Evolutionary conservation across 1,139 yeast species (phyloP).

Genomic region (Eremothecium cymbalariae): DNA sequence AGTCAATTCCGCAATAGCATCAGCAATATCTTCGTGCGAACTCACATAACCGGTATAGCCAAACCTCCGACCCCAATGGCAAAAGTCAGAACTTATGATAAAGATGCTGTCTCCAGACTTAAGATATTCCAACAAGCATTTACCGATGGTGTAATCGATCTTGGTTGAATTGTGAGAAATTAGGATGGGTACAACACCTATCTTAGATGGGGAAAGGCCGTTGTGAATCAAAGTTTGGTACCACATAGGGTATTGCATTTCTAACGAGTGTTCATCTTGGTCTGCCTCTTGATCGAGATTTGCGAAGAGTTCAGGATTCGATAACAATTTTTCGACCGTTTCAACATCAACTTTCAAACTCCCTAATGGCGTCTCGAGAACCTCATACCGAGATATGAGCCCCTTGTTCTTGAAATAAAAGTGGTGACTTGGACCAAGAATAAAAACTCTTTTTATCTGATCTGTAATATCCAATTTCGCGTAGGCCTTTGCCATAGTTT

Average conservation of each 20-base stretch:
- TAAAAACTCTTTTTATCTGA: constrained; percentile 51
- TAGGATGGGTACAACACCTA: constrained; percentile 69
- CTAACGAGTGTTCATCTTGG: constrained; percentile 85
- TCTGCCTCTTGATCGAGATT: constrained; percentile 57
- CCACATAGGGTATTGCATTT: constrained; percentile 75
- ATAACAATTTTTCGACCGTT: constrained; percentile 34
- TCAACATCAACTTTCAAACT: constrained; percentile 54
- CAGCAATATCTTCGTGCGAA: constrained; percentile 21
- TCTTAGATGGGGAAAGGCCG: constrained; percentile 34
- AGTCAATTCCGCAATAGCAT: constrained; percentile 21
- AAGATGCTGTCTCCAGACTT: constrained; percentile 47
- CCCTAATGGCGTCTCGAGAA: constrained; percentile 79
- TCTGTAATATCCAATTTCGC: constrained; percentile 49
- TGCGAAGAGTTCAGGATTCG: constrained; percentile 37
- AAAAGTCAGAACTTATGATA: constrained; percentile 82
- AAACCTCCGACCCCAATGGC: constrained; percentile 90
- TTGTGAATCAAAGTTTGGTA: constrained; percentile 46
- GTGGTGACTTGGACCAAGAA: constrained; percentile 92
- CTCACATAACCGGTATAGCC: constrained; percentile 54
- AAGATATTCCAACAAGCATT: constrained; percentile 46
- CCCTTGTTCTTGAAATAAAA: constrained; percentile 64
- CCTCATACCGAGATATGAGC: constrained; percentile 45
- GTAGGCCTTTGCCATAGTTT: constrained; percentile 70
- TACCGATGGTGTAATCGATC: constrained; percentile 42
- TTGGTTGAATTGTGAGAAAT: constrained; percentile 52